Evolutionary conservation across 2,329 filamentous ascomycete species (phyloP).

Genomic region (Phaeosphaeriaceae sp.): DNA sequence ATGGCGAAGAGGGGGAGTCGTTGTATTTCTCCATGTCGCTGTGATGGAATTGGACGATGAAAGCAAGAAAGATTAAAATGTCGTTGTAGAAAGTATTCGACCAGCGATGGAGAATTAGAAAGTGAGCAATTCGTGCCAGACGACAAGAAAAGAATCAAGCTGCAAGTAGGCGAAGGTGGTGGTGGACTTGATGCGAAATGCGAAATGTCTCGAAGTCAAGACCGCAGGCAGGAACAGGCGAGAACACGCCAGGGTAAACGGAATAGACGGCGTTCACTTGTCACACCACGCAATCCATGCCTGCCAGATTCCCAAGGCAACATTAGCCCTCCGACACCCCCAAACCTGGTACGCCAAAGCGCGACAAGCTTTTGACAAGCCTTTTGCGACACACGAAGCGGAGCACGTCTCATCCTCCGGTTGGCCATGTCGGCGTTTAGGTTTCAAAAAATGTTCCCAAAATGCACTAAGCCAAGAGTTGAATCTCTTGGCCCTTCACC

Average conservation of each 20-base stretch:
- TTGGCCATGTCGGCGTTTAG: constrained; percentile 30
- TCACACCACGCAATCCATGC: constrained; percentile 5
- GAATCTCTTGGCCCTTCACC: constrained; percentile 36
- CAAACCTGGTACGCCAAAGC: constrained; percentile 20
- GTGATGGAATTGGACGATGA: not conserved
- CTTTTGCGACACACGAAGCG: constrained; percentile 25
- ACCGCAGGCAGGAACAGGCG: constrained; percentile 6
- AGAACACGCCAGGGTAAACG: constrained; percentile 13
- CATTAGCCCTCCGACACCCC: constrained; percentile 17
- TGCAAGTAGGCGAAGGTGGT: not conserved
- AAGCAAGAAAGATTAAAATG: constrained; percentile 11
- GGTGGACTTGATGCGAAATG: not conserved
- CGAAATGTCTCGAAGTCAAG: not conserved
- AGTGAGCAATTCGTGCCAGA: constrained; percentile 3
- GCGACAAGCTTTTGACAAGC: constrained; percentile 37
- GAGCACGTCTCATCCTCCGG: constrained; percentile 19
- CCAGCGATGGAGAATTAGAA: constrained; percentile 25
- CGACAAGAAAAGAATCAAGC: constrained; percentile 4
- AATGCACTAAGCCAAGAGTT: constrained; percentile 35
- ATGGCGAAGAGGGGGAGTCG: constrained; percentile 14
- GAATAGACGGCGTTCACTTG: constrained; percentile 4
- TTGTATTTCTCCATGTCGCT: constrained; percentile 39
- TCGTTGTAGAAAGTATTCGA: constrained; percentile 12
- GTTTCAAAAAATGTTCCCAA: constrained; percentile 35
- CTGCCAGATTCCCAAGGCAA: constrained; percentile 26